A percentile compares a stretch with the other conserved stretches of the same genome.
phyloP scores from a whole-genome alignment of 129 eudicot species.

The Sambucus nigra region DNA sequence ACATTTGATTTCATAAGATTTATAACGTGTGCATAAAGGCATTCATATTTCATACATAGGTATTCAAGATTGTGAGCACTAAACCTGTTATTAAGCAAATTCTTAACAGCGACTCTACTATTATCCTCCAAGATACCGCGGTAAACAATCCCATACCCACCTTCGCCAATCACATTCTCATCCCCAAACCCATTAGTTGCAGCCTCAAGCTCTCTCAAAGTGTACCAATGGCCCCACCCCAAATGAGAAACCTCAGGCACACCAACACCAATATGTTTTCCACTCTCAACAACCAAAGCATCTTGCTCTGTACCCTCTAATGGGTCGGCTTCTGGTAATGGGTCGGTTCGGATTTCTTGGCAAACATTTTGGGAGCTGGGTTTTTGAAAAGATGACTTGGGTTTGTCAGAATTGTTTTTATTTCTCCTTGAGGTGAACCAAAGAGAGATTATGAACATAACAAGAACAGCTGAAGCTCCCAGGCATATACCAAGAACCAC shows the following conservation, averaged over 20 bases:
- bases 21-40: too few relatives aligned
- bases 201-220: constrained; percentile 64
- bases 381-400: constrained; percentile 20
- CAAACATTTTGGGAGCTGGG: constrained; percentile 52
- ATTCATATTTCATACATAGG: neutral
- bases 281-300: constrained; percentile 18
- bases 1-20: too few relatives aligned
- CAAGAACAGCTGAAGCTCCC: constrained; percentile 61
- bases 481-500: constrained; percentile 65
- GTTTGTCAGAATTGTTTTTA: constrained; percentile 18
- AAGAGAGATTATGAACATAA: constrained; percentile 52
- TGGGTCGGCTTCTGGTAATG: constrained; percentile 17
- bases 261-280: constrained; percentile 25
- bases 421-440: constrained; percentile 61
- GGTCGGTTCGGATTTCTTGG: constrained; percentile 65
- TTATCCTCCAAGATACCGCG: constrained; percentile 32
- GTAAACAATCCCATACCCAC: constrained; percentile 87
- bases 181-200: constrained; percentile 56
- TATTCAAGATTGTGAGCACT: constrained; percentile 6
- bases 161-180: constrained; percentile 83
- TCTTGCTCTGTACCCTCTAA: constrained; percentile 25
- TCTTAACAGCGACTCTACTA: constrained; percentile 75
- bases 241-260: constrained; percentile 75
- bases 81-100: constrained; percentile 82
- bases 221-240: constrained; percentile 93